These are phyloP conservation scores for Neonectria faginata DNA, from an alignment of 2,329 filamentous ascomycete genomes.

Conservation along the genomic window DNA sequence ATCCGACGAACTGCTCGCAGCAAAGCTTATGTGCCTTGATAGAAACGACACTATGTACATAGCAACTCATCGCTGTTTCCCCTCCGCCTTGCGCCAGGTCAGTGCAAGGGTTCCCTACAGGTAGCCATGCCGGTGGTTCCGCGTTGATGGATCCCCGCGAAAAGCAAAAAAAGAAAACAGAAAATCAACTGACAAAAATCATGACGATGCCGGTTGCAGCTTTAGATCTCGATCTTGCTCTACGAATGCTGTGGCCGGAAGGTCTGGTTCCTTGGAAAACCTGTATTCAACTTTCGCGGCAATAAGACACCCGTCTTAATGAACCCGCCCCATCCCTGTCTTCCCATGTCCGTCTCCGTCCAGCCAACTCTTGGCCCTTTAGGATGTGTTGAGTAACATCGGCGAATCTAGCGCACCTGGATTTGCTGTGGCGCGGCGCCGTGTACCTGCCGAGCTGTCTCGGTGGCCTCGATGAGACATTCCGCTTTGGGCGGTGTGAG, in stretches of 20 bases:
- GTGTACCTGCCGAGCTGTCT: constrained; percentile 31
- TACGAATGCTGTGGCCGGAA: constrained; percentile 18
- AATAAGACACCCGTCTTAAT: constrained; percentile 17
- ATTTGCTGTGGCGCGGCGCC: constrained; percentile 31
- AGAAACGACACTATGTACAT: neutral
- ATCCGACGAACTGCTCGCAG: neutral
- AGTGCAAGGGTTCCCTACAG: constrained; percentile 24
- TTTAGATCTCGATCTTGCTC: constrained; percentile 40
- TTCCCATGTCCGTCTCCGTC: constrained; percentile 14
- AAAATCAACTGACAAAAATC: constrained; percentile 12
- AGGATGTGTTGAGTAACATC: constrained; percentile 27
- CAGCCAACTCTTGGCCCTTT: constrained; percentile 19
- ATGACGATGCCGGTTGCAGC: constrained; percentile 12
- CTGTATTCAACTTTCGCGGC: constrained; percentile 18
- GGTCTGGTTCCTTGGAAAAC: constrained; percentile 27
- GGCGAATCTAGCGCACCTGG: constrained; percentile 32
- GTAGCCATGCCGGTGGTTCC: constrained; percentile 37
- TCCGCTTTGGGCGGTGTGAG: constrained; percentile 39
- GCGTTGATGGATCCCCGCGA: constrained; percentile 36
- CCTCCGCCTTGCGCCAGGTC: neutral
- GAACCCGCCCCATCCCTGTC: constrained; percentile 24
- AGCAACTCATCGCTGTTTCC: neutral
- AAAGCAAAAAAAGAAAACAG: constrained; percentile 16
- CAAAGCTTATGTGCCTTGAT: constrained; percentile 8
- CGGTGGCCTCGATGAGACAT: constrained; percentile 31